phyloP scores from a whole-genome alignment of 352 stramenopile genomes.

The Phytophthora boehmeriae region DNA sequence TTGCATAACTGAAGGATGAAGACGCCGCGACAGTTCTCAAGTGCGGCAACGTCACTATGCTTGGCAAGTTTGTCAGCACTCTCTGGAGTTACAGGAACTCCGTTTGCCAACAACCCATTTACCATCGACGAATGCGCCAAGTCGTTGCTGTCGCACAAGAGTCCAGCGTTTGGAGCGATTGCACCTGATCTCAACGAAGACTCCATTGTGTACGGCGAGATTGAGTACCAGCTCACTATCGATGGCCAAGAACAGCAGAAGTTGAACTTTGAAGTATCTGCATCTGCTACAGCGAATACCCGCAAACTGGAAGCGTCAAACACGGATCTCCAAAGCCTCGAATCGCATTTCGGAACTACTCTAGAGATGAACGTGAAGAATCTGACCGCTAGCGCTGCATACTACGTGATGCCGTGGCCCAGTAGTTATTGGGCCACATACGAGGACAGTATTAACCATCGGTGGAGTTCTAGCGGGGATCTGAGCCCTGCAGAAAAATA shows the following conservation, averaged over 20 bases:
- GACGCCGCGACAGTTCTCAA: slow-evolving; percentile 3
- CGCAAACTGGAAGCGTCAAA: slow-evolving; percentile 22
- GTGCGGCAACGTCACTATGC: neutral
- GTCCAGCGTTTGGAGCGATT: slow-evolving; percentile 33
- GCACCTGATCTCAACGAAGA: neutral
- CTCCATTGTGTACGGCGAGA: neutral
- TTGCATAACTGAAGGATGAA: slow-evolving; percentile 10
- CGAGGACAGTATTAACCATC: slow-evolving; percentile 29
- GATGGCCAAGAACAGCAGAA: neutral
- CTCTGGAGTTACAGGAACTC: slow-evolving; percentile 13
- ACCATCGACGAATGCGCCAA: slow-evolving; percentile 27
- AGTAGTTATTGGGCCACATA: slow-evolving; percentile 71
- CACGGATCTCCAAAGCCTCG: slow-evolving; percentile 40
- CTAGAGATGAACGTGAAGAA: slow-evolving; percentile 40
- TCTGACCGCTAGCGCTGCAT: slow-evolving; percentile 21
- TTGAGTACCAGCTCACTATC: neutral
- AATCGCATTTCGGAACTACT: slow-evolving; percentile 32
- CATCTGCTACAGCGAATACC: neutral
- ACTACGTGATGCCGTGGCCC: slow-evolving; percentile 46
- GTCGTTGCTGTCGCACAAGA: slow-evolving; percentile 33
- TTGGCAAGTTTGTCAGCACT: slow-evolving; percentile 3
- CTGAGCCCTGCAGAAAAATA: slow-evolving; percentile 37
- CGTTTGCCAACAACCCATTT: slow-evolving; percentile 42
- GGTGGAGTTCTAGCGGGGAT: neutral
- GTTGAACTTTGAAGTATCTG: no score